Evolutionary conservation across 2,329 filamentous ascomycete species (phyloP).

Genomic region (Biscogniauxia sp.): DNA sequence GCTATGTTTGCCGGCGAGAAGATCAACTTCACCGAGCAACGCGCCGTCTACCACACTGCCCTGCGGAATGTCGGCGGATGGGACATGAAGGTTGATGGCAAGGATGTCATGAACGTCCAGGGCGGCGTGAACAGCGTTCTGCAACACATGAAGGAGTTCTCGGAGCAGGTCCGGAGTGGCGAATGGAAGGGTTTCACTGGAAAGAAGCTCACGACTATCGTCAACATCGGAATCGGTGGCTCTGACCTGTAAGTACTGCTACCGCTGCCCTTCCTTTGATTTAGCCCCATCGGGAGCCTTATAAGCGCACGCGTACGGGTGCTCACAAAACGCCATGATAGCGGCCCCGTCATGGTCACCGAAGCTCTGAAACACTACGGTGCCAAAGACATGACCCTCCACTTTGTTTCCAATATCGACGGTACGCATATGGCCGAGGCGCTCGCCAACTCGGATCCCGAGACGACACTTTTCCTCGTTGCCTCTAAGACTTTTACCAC

Average conservation of each 20-base stretch:
- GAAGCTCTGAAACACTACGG: slow-evolving; percentile 96
- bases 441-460: slow-evolving; percentile 81
- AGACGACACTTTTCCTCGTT: slow-evolving; percentile 98
- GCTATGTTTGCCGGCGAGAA: slow-evolving; percentile 96
- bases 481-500: slow-evolving; percentile 99
- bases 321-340: slow-evolving; percentile 35
- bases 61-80: slow-evolving; percentile 86
- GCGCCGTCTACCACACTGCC: slow-evolving; percentile 93
- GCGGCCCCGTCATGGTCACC: slow-evolving; percentile 97
- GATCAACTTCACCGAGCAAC: slow-evolving; percentile 98
- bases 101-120: slow-evolving; percentile 87
- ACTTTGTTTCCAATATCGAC: slow-evolving; percentile 99
- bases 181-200: slow-evolving; percentile 97
- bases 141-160: slow-evolving; percentile 98
- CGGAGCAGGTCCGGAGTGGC: slow-evolving; percentile 88
- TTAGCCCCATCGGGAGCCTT: neutral
- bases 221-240: slow-evolving; percentile 98
- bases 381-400: slow-evolving; percentile 78
- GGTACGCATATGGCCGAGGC: slow-evolving; percentile 97
- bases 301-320: neutral
- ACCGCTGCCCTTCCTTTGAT: neutral
- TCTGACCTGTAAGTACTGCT: slow-evolving; percentile 80
- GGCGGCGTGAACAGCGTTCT: slow-evolving; percentile 89
- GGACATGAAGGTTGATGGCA: slow-evolving; percentile 79
- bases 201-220: slow-evolving; percentile 93